Evolutionary conservation across 805 yeast genomes (phyloP), one percentile per base, ranked within the genome.

Genomic region (Metschnikowia lochheadii): DNA sequence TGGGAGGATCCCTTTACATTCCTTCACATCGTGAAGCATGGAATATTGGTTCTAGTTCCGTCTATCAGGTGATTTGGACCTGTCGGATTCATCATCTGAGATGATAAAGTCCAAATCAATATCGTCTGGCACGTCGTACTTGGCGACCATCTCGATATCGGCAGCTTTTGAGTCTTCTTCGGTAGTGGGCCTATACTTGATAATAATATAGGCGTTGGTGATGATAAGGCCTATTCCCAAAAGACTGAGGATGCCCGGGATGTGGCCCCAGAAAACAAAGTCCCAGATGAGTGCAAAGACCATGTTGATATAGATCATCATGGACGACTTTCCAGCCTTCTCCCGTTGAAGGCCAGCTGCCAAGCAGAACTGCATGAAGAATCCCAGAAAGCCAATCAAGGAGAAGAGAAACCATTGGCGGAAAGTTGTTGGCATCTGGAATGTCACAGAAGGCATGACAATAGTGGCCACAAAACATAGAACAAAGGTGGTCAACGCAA

Each of bases 301-400:
- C 75, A 90, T 77, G 61, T 84, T 88, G 1, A 90, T 77, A 63
- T 91, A 91, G 2, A 79, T 70, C 81, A 89, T 83, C 53, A 87
- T 76, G 11, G 91, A 76, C 0, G 90, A 88, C 50, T 87, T 77
- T 3, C 89, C 82, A 0, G 96, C 95, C 47, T 73, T 72, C 55
- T 87, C 96, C 49, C 88, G 73, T 64, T 89, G 96, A 46, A 90
- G 78, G 0, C 96, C 97, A 7, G 88, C 82, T 0, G 97, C 87
- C 44, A 87, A 67, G 35, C 84, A 69, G 60, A 83, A 84, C 65
- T 91, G 97, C 84, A 85, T 86, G 52, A 83, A 68, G 66, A 90
- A 91, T 0, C 97, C 97, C 48, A 87, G 77, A 2, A 85, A 53
- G 2, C 96, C 96, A 51, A 89, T 76, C 20, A 77, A 63, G 1